These are phyloP conservation scores for Penicillium palitans DNA, from an alignment of 2,329 filamentous ascomycete genomes.

Conservation along the genomic window DNA sequence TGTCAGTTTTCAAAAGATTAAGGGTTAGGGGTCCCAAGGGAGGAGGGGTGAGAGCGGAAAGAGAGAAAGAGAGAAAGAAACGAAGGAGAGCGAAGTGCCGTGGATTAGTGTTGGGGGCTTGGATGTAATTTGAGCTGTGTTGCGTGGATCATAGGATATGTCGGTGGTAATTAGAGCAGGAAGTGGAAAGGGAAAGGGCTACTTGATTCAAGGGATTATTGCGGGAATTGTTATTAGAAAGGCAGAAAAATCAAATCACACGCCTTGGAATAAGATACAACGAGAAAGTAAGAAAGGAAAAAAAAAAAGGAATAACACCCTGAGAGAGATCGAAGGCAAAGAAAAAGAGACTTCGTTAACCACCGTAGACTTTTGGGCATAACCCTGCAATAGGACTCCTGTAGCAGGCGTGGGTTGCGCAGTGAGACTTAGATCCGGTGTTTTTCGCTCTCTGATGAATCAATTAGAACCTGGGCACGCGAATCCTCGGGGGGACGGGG, in stretches of 20 bases:
- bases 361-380: slow-evolving; percentile 29
- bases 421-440: slow-evolving; percentile 60
- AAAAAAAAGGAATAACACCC: slow-evolving; percentile 16
- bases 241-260: slow-evolving; percentile 16
- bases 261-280: slow-evolving; percentile 39
- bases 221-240: slow-evolving; percentile 28
- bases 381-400: slow-evolving; percentile 10
- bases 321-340: slow-evolving; percentile 15
- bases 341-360: slow-evolving; percentile 25
- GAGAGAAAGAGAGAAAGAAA: neutral
- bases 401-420: neutral
- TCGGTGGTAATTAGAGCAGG: slow-evolving; percentile 7
- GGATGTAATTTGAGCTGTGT: slow-evolving; percentile 2
- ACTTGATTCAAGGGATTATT: slow-evolving; percentile 19
- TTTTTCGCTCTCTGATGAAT: slow-evolving; percentile 67
- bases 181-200: slow-evolving; percentile 13
- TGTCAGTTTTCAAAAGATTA: slow-evolving; percentile 42
- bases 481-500: neutral
- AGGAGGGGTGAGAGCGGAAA: neutral
- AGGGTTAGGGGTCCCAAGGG: neutral
- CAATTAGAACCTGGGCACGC: slow-evolving; percentile 2
- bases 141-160: slow-evolving; percentile 5
- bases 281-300: slow-evolving; percentile 21
- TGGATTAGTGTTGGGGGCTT: slow-evolving; percentile 2
- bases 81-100: neutral